A percentile compares a stretch with the other conserved stretches of the same genome.
Conservation (phyloP, 148 eudicot genomes). For the Chenopodium berlandieri region DNA sequence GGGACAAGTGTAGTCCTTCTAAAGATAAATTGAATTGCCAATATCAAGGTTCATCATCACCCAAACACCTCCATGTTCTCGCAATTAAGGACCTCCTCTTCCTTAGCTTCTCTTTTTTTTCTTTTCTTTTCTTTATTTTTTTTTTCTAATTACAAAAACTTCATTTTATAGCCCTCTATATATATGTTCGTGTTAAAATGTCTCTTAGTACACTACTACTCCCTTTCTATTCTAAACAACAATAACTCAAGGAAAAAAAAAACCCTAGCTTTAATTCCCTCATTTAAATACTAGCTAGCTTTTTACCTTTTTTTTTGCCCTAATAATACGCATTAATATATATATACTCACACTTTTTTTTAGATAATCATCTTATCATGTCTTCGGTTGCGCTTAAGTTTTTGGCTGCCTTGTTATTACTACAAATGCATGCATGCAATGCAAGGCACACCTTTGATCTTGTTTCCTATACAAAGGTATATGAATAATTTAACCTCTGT, state of each 20-base stretch:
- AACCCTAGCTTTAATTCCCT: background rate
- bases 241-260: background rate
- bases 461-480: slow-evolving; percentile 24
- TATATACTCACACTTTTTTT: background rate
- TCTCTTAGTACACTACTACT: slow-evolving; percentile 14
- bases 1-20: slow-evolving; percentile 32
- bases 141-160: background rate
- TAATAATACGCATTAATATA: background rate
- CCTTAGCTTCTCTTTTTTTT: background rate
- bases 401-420: slow-evolving; percentile 19
- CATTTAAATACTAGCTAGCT: too few relatives aligned
- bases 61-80: slow-evolving; percentile 39
- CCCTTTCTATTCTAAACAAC: background rate
- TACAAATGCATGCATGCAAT: slow-evolving; percentile 44
- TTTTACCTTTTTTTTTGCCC: background rate
- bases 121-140: background rate
- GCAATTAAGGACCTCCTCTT: slow-evolving; percentile 26
- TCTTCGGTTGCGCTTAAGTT: slow-evolving; percentile 21
- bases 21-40: slow-evolving; percentile 32
- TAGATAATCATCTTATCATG: slow-evolving; percentile 21
- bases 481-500: too few relatives aligned
- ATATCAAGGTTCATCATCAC: slow-evolving; percentile 32
- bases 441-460: slow-evolving; percentile 27
- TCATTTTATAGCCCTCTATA: background rate
- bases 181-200: too few relatives aligned